Conservation (phyloP, 768 basidiomycete species). For the Termitomyces sp. region DNA sequence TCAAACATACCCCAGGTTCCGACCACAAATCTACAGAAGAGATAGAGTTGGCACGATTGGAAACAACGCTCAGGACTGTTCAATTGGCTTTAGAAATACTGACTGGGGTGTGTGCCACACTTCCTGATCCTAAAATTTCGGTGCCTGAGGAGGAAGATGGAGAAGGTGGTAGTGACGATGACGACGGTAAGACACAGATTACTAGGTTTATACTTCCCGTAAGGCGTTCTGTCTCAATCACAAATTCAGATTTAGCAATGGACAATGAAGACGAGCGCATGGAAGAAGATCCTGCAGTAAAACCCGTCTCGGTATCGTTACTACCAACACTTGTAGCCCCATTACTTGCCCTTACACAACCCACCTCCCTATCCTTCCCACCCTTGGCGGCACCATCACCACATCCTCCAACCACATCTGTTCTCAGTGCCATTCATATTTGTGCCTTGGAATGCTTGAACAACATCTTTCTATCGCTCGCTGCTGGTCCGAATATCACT, state of each 20-base stretch:
- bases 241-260: conserved; percentile 3
- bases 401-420: conserved; percentile 88
- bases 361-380: conserved; percentile 79
- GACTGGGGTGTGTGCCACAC: conserved; percentile 81
- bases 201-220: background rate
- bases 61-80: conserved; percentile 65
- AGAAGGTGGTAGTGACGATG: conserved; percentile 27
- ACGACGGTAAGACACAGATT: conserved; percentile 10
- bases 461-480: conserved; percentile 78
- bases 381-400: conserved; percentile 62
- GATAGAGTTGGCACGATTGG: conserved; percentile 66
- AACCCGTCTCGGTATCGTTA: conserved; percentile 32
- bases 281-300: conserved; percentile 38
- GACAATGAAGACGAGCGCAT: conserved; percentile 25
- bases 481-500: conserved; percentile 38
- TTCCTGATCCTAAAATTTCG: conserved; percentile 67
- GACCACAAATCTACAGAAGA: conserved; percentile 74
- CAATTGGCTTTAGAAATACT: conserved; percentile 85
- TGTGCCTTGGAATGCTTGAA: conserved; percentile 86
- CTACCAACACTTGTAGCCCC: conserved; percentile 64
- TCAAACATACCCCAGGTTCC: conserved; percentile 64
- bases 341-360: conserved; percentile 62
- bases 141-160: conserved; percentile 30
- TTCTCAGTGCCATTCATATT: conserved; percentile 76
- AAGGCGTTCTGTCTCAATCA: background rate